These are phyloP conservation scores for Lanmaoa rubissima DNA, from an alignment of 768 basidiomycete species.

Conservation along the genomic window DNA sequence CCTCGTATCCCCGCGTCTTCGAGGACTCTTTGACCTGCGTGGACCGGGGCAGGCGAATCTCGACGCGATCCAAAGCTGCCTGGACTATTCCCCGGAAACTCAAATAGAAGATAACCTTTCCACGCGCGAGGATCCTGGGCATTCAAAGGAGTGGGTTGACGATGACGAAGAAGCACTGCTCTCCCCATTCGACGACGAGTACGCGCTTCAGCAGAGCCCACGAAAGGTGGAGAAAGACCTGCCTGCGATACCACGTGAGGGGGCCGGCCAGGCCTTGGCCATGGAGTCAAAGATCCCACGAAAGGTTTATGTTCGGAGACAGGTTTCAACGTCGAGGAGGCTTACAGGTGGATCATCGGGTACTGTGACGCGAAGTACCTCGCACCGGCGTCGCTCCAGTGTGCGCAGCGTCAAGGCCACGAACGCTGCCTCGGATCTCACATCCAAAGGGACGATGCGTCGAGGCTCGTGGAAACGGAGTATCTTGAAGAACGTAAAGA, in stretches of 20 bases:
- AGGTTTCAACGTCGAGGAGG: slow-evolving; percentile 16
- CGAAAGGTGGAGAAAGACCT: slow-evolving; percentile 13
- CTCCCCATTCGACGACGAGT: slow-evolving; percentile 27
- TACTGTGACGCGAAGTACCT: slow-evolving; percentile 6
- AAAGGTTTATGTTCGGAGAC: slow-evolving; percentile 16
- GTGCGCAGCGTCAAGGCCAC: slow-evolving; percentile 16
- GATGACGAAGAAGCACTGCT: slow-evolving; percentile 26
- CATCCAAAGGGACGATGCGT: slow-evolving; percentile 23
- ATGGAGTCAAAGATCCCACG: slow-evolving; percentile 21
- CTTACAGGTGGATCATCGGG: not conserved
- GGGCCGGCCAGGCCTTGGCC: not conserved
- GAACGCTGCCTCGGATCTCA: not conserved
- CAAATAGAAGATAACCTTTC: slow-evolving; percentile 1
- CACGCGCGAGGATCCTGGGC: slow-evolving; percentile 6
- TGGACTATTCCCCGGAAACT: slow-evolving; percentile 25
- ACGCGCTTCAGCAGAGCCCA: slow-evolving; percentile 10
- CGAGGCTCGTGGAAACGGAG: slow-evolving; percentile 28
- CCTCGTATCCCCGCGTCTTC: slow-evolving; percentile 27
- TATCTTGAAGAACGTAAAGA: slow-evolving; percentile 17
- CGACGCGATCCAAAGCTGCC: slow-evolving; percentile 22
- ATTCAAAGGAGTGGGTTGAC: slow-evolving; percentile 22
- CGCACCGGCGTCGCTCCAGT: slow-evolving; percentile 15
- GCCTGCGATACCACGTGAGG: slow-evolving; percentile 13
- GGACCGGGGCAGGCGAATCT: slow-evolving; percentile 26
- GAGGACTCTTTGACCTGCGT: slow-evolving; percentile 30